phyloP scores from a whole-genome alignment of 192 early-diverging fungal genomes.

The Pilobolus umbonatus region DNA sequence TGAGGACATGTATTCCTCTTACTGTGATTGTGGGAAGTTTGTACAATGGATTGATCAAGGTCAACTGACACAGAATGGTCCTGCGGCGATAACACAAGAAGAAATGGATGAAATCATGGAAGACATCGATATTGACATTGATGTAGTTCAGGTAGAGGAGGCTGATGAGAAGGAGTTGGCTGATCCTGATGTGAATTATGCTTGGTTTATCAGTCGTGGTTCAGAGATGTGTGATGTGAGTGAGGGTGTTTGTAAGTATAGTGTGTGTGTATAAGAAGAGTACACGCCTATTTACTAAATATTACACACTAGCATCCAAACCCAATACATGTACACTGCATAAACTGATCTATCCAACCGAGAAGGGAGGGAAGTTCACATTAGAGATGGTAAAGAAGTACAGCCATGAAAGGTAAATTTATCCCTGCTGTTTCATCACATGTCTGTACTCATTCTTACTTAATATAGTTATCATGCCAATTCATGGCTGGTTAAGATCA shows the following conservation, averaged over 20 bases:
- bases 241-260: conserved; percentile 60
- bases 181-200: conserved; percentile 36
- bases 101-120: conserved; percentile 30
- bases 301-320: conserved; percentile 51
- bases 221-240: conserved; percentile 86
- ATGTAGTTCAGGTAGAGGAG: too few relatives aligned
- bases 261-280: not conserved
- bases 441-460: not conserved
- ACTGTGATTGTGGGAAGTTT: conserved; percentile 94
- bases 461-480: conserved; percentile 71
- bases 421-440: too few relatives aligned
- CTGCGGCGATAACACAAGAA: conserved; percentile 20
- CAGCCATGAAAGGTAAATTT: conserved; percentile 69
- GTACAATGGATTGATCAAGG: conserved; percentile 67
- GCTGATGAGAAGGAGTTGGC: conserved; percentile 28
- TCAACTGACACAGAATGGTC: conserved; percentile 21
- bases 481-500: conserved; percentile 91
- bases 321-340: conserved; percentile 88
- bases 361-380: conserved; percentile 62
- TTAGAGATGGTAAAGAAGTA: conserved; percentile 74
- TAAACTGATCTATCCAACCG: conserved; percentile 78
- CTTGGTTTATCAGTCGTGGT: conserved; percentile 84
- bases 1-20: conserved; percentile 79
- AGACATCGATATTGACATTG: too few relatives aligned
- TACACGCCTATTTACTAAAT: not conserved